Evolutionary conservation across 805 yeast genomes (phyloP), one percentile per base, ranked within the genome.

Genomic region (Tetrapisispora namnaoensis): DNA sequence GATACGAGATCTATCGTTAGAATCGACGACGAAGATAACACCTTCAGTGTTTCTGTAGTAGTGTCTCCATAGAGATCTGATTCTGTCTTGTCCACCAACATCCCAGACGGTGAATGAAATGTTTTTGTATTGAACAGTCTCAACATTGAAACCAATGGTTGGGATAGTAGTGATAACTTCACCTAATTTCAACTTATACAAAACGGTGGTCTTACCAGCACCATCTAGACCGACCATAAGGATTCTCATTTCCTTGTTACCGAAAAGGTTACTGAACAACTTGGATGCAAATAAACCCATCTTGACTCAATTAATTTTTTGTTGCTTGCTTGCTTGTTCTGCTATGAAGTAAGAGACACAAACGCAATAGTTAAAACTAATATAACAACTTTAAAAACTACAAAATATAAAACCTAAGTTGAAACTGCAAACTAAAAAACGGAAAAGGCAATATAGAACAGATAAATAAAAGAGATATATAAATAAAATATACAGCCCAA

Each of bases 11-110:
- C 96, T 87, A 75, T 91, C 98, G 76, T 90, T 89, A 55, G 96
- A 86, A 77, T 91, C 98, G 62, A 91, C 96, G 56, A 91, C 98
- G 70, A 90, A 91, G 70, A 91, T 91, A 69, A 91, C 87, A 77
- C 97, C 98, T 74, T 91, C 97, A 53, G 98, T 89, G 80, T 91
- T 91, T 76, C 91, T 96, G 86, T 82, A 91, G 72, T 91, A 91
- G 75, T 91, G 95, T 81, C 97, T 86, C 98, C 98, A 91, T 72
- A 91, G 78, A 54, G 98, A 96, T 77, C 98, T 86, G 66, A 91
- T 91, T 76, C 90, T 90, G 73, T 89, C 96, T 78, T 91, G 98
- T 80, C 98, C 98, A 86, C 98, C 98, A 62, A 91, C 96, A 80
- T 91, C 98, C 98, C 97, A 89, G 58, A 89, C 96, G 52, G 96